Base-by-base conservation (phyloP, 768 basidiomycete species). In the Sporobolomyces phaffii region DNA sequence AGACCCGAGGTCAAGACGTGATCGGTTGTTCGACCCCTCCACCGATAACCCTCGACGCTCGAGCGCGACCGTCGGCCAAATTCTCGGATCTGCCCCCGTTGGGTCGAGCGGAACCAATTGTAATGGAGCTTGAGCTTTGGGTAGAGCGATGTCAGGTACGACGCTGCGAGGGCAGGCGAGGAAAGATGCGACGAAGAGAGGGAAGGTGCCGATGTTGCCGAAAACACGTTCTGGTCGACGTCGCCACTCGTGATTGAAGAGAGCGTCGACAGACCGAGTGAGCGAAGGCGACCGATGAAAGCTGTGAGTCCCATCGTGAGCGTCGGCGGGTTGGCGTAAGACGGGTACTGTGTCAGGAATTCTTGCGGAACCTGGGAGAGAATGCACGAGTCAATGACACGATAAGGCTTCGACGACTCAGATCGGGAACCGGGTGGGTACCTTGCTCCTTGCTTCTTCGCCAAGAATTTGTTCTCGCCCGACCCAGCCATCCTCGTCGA, bases 401-500 rank as follows among this genome's bases (percentile, higher is more conserved):
- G n/a, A n/a, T n/a, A n/a, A n/a, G n/a, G n/a, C n/a, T n/a, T n/a
- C n/a, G n/a, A n/a, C n/a, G n/a, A n/a, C n/a, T n/a, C n/a, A n/a
- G n/a, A n/a, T n/a, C n/a, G n/a, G n/a, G n/a, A n/a, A n/a, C n/a
- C n/a, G n/a, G n/a, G n/a, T n/a, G n/a, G n/a, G n/a, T 53, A 88
- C 90, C 79, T 89, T 91, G 81, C 92, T 96, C 11, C 94, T 85
- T 22, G 93, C 92, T 79, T 98, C 93, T 72, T 93, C 92, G 5
- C 93, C 93, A 0, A 98, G 83, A 64, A 98, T 97, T 78, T 98
- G 93, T 78, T 98, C 93, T 29, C 93, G 83, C 2, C 86, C 94
- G 47, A 98, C 89, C 93, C 93, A 98, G 2, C 93, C 93, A 72
- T 96, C 84, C 40, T 89, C 88, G 75, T 98, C 91, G 61, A 96